phyloP scores from a whole-genome alignment of 2,329 filamentous ascomycete genomes.

The Penicillium glabrum region DNA sequence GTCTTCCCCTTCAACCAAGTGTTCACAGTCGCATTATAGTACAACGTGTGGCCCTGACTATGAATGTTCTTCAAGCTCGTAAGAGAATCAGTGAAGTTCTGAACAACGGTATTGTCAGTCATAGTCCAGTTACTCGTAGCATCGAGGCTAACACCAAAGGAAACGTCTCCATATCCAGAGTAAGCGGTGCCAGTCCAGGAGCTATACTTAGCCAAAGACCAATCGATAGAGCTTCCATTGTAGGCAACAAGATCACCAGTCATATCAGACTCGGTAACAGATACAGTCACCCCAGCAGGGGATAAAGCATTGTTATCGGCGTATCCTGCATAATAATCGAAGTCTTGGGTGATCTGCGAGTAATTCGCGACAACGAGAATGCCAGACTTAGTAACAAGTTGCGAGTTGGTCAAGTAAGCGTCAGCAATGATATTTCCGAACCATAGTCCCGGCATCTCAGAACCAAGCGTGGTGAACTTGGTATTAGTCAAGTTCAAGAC shows the following conservation, averaged over 20 bases:
- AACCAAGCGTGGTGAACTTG: slow-evolving; percentile 20
- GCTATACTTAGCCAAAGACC: slow-evolving; percentile 11
- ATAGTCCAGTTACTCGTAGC: slow-evolving; percentile 15
- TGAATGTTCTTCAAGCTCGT: slow-evolving; percentile 9
- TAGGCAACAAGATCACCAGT: slow-evolving; percentile 34
- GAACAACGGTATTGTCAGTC: slow-evolving; percentile 9
- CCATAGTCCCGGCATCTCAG: slow-evolving; percentile 28
- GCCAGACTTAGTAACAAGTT: slow-evolving; percentile 20
- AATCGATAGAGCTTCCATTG: slow-evolving; percentile 24
- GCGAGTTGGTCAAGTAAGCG: slow-evolving; percentile 3
- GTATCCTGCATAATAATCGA: slow-evolving; percentile 33
- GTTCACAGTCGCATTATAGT: slow-evolving; percentile 14
- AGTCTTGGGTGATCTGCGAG: slow-evolving; percentile 20
- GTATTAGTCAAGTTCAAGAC: slow-evolving; percentile 22
- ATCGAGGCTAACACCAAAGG: slow-evolving; percentile 13
- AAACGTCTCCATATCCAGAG: slow-evolving; percentile 7
- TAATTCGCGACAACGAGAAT: slow-evolving; percentile 6
- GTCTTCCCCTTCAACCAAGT: slow-evolving; percentile 13
- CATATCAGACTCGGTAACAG: slow-evolving; percentile 25
- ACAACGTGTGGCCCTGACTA: slow-evolving; percentile 10
- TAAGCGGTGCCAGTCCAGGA: slow-evolving; percentile 18
- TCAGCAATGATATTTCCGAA: slow-evolving; percentile 31
- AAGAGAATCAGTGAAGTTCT: slow-evolving; percentile 14
- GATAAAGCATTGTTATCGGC: slow-evolving; percentile 24
- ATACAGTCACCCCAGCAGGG: slow-evolving; percentile 27